Conservation (phyloP, 2,329 filamentous ascomycete species). For the Clonostachys sp. region DNA sequence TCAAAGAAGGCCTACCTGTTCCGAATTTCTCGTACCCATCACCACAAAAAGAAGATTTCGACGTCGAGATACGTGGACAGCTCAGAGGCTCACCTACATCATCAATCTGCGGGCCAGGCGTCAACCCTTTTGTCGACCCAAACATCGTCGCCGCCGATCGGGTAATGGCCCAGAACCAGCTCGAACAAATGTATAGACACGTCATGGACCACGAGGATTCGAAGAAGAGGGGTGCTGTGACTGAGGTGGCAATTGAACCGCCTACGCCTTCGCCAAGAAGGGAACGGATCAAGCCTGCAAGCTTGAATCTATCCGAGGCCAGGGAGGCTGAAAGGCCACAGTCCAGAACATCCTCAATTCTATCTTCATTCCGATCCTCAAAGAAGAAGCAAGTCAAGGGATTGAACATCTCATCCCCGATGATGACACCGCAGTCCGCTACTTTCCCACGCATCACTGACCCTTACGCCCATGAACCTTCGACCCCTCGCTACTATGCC, state of each 20-base stretch:
- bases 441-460: constrained; percentile 52
- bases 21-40: constrained; percentile 49
- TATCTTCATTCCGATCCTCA: constrained; percentile 59
- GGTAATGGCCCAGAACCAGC: constrained; percentile 71
- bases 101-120: constrained; percentile 45
- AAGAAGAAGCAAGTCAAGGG: constrained; percentile 46
- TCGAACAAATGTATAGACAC: constrained; percentile 86
- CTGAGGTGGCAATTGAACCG: constrained; percentile 32
- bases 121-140: constrained; percentile 71
- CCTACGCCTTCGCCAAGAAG: constrained; percentile 32
- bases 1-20: constrained; percentile 12
- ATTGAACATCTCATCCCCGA: constrained; percentile 59
- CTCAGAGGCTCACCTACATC: constrained; percentile 31
- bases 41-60: constrained; percentile 27
- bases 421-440: constrained; percentile 58
- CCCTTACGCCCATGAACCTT: constrained; percentile 22
- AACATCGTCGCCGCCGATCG: constrained; percentile 70
- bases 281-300: constrained; percentile 41
- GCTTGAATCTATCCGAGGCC: constrained; percentile 38
- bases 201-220: constrained; percentile 85
- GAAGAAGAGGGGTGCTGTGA: constrained; percentile 49
- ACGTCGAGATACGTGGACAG: constrained; percentile 7
- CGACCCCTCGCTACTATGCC: constrained; percentile 56
- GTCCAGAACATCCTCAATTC: constrained; percentile 53
- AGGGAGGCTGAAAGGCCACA: constrained; percentile 42